Percentiles rank a stretch among this genome's conserved stretches.
Evolutionary conservation across 2,329 filamentous ascomycete species (phyloP).

Genomic region (Cladosporium sp.): DNA sequence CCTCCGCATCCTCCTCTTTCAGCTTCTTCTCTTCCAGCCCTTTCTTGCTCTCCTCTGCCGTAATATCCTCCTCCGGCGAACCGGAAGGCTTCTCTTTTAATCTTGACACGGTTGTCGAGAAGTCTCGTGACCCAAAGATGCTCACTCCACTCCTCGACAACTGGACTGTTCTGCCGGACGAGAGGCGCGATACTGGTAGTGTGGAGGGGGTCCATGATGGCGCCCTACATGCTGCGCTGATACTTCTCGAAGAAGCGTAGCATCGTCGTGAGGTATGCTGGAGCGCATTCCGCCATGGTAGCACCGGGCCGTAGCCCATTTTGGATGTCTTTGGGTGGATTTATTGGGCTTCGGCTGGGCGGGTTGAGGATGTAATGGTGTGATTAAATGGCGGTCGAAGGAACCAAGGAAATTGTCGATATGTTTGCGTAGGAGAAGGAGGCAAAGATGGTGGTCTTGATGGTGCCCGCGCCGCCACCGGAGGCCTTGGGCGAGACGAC

Average conservation of each 20-base stretch:
- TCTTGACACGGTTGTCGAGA: conserved; percentile 47
- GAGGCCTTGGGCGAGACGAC: not conserved
- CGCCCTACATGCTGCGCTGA: conserved; percentile 34
- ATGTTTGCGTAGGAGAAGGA: not conserved
- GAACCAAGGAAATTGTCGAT: not conserved
- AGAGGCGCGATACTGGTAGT: conserved; percentile 28
- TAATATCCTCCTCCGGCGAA: conserved; percentile 46
- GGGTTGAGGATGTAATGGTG: not conserved
- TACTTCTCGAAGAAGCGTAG: conserved; percentile 31
- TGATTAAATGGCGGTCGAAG: not conserved
- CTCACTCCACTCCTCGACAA: conserved; percentile 9
- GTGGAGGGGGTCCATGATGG: conserved; percentile 26
- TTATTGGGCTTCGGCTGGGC: not conserved
- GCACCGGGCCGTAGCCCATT: conserved; percentile 66
- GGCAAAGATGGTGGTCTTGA: conserved; percentile 5
- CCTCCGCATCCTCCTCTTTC: conserved; percentile 38
- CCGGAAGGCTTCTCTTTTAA: conserved; percentile 61
- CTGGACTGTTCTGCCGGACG: conserved; percentile 22
- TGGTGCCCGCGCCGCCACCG: conserved; percentile 8
- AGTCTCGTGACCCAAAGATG: conserved; percentile 36
- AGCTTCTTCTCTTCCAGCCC: conserved; percentile 39
- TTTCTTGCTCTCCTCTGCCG: conserved; percentile 45
- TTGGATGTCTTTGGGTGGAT: conserved; percentile 26
- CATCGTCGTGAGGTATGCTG: conserved; percentile 35
- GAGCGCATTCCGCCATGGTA: conserved; percentile 65